Evolutionary conservation across 257 asterid species (phyloP), one percentile per base, ranked within the genome.

Genomic region (Linderniella brevidens): DNA sequence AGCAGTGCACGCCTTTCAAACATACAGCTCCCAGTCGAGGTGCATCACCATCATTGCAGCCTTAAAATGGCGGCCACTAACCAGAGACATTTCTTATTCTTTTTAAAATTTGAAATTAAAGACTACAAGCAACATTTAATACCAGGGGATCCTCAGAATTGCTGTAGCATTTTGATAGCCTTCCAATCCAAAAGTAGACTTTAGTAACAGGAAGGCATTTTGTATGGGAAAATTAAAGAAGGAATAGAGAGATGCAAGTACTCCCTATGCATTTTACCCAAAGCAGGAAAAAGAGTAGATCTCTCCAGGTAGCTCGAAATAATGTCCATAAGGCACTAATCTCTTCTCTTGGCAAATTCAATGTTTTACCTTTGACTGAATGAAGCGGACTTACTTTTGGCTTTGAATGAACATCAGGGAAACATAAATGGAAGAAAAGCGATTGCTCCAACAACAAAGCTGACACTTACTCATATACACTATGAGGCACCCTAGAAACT

Each of bases 1-100:
- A 80, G 93, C 95, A 95, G 95, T 83, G 97, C 97, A 80, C 95
- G 83, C 97, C 95, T 87, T 82, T 87, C 62, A 72, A 63, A 67
- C 50, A 77, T 47, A 76, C 82, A 76, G 88, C 97, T 76, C 75
- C 93, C 86, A 75, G 68, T 85, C 78, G 61, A 81, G 93, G 85
- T 49, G 92, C 82, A 70, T 79, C 99, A 81, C 82, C 93, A 66
- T 75, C 93, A 90, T 78, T 64, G 87, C 92, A 69, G 6, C 32
- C 32, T 25, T 25, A 25, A 25, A 25, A 25, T 25, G 32, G 32
- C 32, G 3, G 32, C 32, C 32, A 25, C 99, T 90, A 81, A 90
- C 94, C 99, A 79, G 99, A 96, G 99, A 70, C 18, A 54, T 63
- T 55, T 59, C 67, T 64, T 64, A 70, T 67, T 46, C 18, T 7